phyloP scores from a whole-genome alignment of 805 yeast species.

The Clavispora fructus region DNA sequence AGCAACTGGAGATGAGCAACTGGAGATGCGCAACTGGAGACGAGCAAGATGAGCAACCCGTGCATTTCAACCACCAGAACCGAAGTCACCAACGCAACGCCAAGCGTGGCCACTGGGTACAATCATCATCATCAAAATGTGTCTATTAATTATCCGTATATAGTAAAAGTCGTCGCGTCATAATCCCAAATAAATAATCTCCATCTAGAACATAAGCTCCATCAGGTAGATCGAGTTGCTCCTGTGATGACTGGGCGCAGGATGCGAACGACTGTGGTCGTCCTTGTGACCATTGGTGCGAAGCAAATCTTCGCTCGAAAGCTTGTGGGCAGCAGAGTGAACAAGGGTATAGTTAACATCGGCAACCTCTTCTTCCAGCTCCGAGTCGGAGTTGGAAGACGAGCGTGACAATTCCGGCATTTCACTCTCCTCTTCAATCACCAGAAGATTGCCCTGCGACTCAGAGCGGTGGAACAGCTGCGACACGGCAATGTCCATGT shows the following conservation, averaged over 20 bases:
- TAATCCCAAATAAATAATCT: neutral
- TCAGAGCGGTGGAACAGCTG: neutral
- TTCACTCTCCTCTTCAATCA: constrained; percentile 10
- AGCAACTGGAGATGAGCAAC: too few species aligned
- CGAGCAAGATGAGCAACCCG: too few species aligned
- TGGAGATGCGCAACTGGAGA: too few species aligned
- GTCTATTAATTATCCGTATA: neutral
- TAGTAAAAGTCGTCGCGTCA: neutral
- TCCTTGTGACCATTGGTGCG: constrained; percentile 1
- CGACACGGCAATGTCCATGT: constrained; percentile 1
- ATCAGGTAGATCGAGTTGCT: constrained; percentile 33
- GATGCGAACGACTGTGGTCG: neutral
- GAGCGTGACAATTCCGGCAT: constrained; percentile 14
- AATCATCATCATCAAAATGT: constrained; percentile 3
- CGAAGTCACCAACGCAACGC: too few species aligned
- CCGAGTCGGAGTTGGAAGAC: constrained; percentile 11
- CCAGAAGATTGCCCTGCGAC: constrained; percentile 10
- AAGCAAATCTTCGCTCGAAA: constrained; percentile 1
- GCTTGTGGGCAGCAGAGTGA: neutral
- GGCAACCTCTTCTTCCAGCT: constrained; percentile 10
- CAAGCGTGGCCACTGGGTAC: too few species aligned
- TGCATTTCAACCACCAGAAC: too few species aligned
- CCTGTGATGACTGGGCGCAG: constrained; percentile 17
- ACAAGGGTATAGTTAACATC: constrained; percentile 6
- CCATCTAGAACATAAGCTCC: constrained; percentile 30